phyloP scores from a whole-genome alignment of 1,284 basidiomycete genomes.

The Ganoderma boninense region DNA sequence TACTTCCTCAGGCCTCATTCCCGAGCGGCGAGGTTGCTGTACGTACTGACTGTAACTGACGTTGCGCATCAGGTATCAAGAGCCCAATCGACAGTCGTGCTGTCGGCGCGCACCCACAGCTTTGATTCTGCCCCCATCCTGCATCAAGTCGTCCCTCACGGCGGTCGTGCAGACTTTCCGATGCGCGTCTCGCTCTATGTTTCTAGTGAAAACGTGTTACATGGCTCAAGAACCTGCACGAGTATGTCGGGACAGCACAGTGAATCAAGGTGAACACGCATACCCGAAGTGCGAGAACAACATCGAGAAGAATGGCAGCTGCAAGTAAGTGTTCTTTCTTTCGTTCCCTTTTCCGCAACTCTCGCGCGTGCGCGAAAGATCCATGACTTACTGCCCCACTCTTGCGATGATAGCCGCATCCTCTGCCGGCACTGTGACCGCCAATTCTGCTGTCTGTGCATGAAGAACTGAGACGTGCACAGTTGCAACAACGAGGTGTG shows the following conservation, averaged over 20 bases:
- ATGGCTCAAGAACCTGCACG: slow-evolving; percentile 74
- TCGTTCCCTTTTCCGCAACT: background rate
- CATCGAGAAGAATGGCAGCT: slow-evolving; percentile 79
- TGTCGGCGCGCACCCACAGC: slow-evolving; percentile 63
- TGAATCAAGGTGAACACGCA: slow-evolving; percentile 79
- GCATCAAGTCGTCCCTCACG: slow-evolving; percentile 51
- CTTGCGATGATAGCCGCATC: slow-evolving; percentile 38
- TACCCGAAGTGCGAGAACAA: slow-evolving; percentile 72
- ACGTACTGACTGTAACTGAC: background rate
- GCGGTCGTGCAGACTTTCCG: slow-evolving; percentile 65
- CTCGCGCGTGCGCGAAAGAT: background rate
- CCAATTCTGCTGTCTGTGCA: slow-evolving; percentile 80
- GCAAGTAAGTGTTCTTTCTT: slow-evolving; percentile 60
- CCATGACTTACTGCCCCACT: slow-evolving; percentile 43
- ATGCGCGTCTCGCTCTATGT: slow-evolving; percentile 59
- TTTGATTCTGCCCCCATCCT: slow-evolving; percentile 66
- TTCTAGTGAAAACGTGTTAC: slow-evolving; percentile 63
- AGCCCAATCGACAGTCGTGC: slow-evolving; percentile 65
- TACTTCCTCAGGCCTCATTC: slow-evolving; percentile 1
- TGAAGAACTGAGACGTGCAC: slow-evolving; percentile 71
- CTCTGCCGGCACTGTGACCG: slow-evolving; percentile 66
- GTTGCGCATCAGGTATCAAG: slow-evolving; percentile 53
- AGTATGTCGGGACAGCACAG: slow-evolving; percentile 74
- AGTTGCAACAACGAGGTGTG: slow-evolving; percentile 70
- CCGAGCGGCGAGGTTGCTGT: background rate